Evolutionary conservation across 176 grass and related monocot genomes (phyloP).

Genomic region (Oryza glaberrima): DNA sequence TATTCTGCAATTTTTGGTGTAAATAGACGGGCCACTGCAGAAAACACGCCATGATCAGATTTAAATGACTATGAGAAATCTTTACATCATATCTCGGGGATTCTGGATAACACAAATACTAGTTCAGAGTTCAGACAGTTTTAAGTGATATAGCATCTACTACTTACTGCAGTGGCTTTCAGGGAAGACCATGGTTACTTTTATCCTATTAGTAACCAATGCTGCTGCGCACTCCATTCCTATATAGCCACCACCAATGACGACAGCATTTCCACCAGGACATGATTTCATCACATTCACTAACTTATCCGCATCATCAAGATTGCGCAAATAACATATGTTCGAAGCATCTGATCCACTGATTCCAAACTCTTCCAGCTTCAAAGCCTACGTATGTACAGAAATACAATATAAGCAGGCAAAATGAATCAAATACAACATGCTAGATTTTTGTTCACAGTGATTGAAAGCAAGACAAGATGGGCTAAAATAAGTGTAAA

Average conservation of each 20-base stretch:
- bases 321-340: conserved; percentile 83
- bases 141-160: neutral
- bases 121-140: neutral
- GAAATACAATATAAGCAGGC: conserved; percentile 9
- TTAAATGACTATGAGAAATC: conserved; percentile 11
- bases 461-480: neutral
- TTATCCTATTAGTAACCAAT: conserved; percentile 82
- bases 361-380: conserved; percentile 92
- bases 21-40: conserved; percentile 81
- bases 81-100: conserved; percentile 1
- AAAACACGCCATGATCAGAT: conserved; percentile 28
- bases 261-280: conserved; percentile 77
- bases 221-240: conserved; percentile 98
- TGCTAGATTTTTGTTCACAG: neutral
- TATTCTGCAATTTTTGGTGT: conserved; percentile 87
- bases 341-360: conserved; percentile 73
- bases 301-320: conserved; percentile 79
- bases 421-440: neutral
- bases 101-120: neutral
- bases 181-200: conserved; percentile 92
- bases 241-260: conserved; percentile 96
- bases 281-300: conserved; percentile 72
- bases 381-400: conserved; percentile 70
- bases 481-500: conserved; percentile 14
- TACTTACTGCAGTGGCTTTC: conserved; percentile 95